Evolutionary conservation across 257 asterid species (phyloP).

Genomic region (Solanum corneliomulleri): DNA sequence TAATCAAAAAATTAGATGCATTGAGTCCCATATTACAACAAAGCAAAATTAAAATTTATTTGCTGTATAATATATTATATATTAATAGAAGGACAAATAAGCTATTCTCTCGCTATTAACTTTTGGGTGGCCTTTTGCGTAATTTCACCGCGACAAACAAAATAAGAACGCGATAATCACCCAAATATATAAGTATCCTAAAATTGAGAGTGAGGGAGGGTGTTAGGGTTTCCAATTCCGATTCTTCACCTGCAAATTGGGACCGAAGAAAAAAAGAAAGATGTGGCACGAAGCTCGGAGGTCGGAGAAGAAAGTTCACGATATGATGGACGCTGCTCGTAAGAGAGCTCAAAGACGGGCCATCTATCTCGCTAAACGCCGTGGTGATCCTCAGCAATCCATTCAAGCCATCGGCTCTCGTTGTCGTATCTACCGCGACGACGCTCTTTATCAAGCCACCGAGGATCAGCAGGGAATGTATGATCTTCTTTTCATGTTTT

Average conservation of each 20-base stretch:
- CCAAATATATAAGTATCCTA: not conserved
- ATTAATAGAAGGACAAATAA: not conserved
- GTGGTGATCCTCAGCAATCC: constrained; percentile 94
- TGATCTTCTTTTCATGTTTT: not conserved
- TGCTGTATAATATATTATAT: too few relatives aligned
- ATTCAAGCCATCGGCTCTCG: constrained; percentile 85
- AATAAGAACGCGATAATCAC: not conserved
- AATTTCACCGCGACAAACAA: not conserved
- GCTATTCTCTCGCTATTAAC: not conserved
- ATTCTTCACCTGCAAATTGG: not conserved
- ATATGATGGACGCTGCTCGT: constrained; percentile 99
- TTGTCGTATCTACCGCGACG: constrained; percentile 75
- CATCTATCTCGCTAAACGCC: constrained; percentile 81
- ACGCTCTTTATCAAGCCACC: constrained; percentile 76
- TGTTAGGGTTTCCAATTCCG: constrained; percentile 23
- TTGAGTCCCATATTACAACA: not conserved
- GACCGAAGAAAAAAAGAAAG: not conserved
- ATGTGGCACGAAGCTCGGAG: constrained; percentile 99
- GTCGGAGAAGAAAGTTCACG: constrained; percentile 97
- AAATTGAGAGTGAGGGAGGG: not conserved
- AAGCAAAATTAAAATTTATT: too few relatives aligned
- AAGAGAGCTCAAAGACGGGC: constrained; percentile 98
- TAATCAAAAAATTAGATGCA: not conserved
- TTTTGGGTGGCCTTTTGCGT: not conserved
- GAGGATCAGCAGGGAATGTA: constrained; percentile 94